phyloP scores from a whole-genome alignment of 73 alveolate species.

The Durusdinium trenchii region DNA sequence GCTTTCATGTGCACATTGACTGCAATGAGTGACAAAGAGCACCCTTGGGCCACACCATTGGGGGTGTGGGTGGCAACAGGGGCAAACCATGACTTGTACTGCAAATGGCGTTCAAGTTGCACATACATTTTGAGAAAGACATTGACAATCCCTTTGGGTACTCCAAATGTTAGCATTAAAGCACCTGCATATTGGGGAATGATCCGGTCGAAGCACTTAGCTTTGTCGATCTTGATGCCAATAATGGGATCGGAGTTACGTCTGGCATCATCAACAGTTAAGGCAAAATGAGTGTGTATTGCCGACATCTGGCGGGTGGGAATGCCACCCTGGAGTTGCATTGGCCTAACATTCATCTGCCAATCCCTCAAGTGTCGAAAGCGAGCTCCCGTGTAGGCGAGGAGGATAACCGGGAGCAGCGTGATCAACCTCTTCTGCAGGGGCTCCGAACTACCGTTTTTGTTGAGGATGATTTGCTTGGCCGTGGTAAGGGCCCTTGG shows the following conservation, averaged over 20 bases:
- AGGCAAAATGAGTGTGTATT: background rate
- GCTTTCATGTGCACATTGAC: background rate
- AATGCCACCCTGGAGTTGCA: background rate
- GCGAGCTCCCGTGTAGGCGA: background rate
- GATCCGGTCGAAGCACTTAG: background rate
- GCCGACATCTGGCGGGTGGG: background rate
- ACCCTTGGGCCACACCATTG: conserved; percentile 19
- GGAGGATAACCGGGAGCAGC: background rate
- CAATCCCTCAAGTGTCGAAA: background rate
- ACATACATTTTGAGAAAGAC: background rate
- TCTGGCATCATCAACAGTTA: background rate
- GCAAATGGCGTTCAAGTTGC: background rate
- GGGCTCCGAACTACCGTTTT: background rate
- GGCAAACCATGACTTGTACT: background rate
- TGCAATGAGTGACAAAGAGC: background rate
- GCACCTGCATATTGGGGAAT: background rate
- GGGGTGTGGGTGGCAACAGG: background rate
- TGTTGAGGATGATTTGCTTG: background rate
- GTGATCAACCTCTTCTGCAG: background rate
- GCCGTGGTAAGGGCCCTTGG: background rate
- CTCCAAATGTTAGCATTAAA: background rate
- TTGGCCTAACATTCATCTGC: background rate
- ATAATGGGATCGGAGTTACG: background rate
- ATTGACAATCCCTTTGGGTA: background rate
- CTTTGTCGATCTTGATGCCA: background rate